Conservation (phyloP, 129 eudicot species). For the Flaveria brownii region DNA sequence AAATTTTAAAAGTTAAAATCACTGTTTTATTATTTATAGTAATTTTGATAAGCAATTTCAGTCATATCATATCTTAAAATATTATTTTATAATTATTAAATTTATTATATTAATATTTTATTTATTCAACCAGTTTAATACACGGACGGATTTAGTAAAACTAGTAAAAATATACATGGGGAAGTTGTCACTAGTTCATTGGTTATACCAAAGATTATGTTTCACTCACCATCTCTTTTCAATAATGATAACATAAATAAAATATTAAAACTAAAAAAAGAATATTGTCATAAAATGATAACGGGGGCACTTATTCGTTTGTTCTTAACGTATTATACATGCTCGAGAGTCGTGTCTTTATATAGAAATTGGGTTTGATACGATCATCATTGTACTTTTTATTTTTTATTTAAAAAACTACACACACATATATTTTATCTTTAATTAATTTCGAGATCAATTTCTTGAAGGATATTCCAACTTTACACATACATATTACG, state of each 20-base stretch:
- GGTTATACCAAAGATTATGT: conserved; percentile 39
- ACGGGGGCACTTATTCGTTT: background rate
- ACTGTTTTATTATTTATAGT: too few species aligned
- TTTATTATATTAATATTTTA: too few species aligned
- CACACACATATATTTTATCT: background rate
- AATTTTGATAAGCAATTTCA: too few species aligned
- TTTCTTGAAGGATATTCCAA: background rate
- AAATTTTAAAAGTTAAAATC: too few species aligned
- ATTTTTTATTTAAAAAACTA: background rate
- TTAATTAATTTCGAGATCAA: background rate
- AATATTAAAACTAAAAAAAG: background rate
- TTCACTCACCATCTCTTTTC: background rate
- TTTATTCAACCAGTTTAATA: too few species aligned
- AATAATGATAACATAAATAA: background rate
- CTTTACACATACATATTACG: too few species aligned
- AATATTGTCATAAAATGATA: background rate
- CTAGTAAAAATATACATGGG: background rate
- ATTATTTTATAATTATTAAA: too few species aligned
- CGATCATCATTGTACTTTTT: background rate
- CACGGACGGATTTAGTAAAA: too few species aligned
- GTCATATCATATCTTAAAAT: too few species aligned
- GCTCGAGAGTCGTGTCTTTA: background rate
- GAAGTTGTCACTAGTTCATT: conserved; percentile 22
- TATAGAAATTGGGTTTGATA: background rate
- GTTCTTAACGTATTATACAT: background rate